Base-by-base conservation (phyloP, 371 early-diverging fungal genomes). In the Mucor circinelloides region DNA sequence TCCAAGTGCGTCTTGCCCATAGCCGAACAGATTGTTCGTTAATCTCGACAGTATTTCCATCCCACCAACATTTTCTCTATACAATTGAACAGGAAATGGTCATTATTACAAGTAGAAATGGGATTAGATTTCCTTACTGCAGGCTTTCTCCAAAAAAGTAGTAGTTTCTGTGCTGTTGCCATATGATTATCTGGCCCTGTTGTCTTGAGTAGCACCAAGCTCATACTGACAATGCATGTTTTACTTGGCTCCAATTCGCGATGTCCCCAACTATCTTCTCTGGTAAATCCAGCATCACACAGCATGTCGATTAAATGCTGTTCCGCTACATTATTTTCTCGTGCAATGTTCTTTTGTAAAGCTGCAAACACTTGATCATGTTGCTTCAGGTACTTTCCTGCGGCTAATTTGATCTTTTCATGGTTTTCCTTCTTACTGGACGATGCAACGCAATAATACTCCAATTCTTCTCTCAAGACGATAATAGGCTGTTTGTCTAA, bases 31-130 rank as follows among this genome's bases (percentile, higher is more conserved):
- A 75, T 48, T 85, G 76, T 61, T 76, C 73, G 25, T 79, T 81
- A 2, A 90, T 72, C 48, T 84, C 81, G 25, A 90, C 84, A 54
- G 87, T 86, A 40, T 81, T 84, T 17, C 89, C 89, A 74, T 92
- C 92, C 91, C 92, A 92, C 91, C 91, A 92, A 73, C 91, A 92
- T 79, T 92, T 92, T 73, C 92, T 83, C 87, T 87, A 44, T 5
- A 13, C 21, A 21, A 36, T n/a, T n/a, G n/a, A 56, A 17, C 15
- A 15, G 27, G 10, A 6, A 27, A 36, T 13, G 0, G 36, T 1
- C 36, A 36, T 36, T 36, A 36, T 10, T 13, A 1, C 5, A 36
- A 2, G 36, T 36, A 5, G 36, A 36, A 10, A 36, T 36, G 36
- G 6, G 36, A 13, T 13, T 15, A 44, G 17, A 28, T 23, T 0